phyloP scores from a whole-genome alignment of 495 filamentous ascomycete species.

The Ramalina intermedia region DNA sequence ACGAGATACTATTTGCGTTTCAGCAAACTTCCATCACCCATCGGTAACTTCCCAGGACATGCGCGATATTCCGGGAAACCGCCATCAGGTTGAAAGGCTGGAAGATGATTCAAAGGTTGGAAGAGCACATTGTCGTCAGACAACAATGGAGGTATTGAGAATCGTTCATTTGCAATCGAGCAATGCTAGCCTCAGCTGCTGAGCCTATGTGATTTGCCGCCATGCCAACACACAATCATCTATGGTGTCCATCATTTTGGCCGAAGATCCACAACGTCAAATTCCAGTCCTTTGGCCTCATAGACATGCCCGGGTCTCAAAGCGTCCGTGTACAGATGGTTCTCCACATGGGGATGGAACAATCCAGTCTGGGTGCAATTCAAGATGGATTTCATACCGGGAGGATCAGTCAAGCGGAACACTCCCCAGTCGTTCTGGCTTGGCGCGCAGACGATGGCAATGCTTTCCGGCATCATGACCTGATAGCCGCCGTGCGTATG shows the following conservation, averaged over 20 bases:
- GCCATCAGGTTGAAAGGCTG: no score
- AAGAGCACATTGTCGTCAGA: no score
- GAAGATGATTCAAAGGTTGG: no score
- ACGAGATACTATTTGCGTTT: no score
- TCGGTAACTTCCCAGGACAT: no score
- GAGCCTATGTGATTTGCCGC: no score
- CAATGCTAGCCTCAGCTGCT: no score
- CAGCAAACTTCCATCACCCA: no score
- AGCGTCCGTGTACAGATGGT: constrained; percentile 74
- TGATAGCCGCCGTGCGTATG: constrained; percentile 92
- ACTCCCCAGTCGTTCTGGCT: constrained; percentile 69
- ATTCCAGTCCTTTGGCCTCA: constrained; percentile 58
- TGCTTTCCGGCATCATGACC: constrained; percentile 83
- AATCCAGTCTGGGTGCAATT: constrained; percentile 58
- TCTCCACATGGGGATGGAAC: constrained; percentile 68
- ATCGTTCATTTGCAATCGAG: no score
- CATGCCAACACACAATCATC: no score
- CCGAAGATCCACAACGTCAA: constrained; percentile 67
- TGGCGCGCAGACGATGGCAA: constrained; percentile 93
- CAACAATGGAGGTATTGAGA: no score
- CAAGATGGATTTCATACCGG: constrained; percentile 66
- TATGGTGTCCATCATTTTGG: constrained; percentile 14
- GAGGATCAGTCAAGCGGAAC: constrained; percentile 86
- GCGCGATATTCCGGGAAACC: no score
- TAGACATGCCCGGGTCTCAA: constrained; percentile 72